Evolutionary conservation across 805 yeast genomes (phyloP), one percentile per base, ranked within the genome.

Genomic region (Metschnikowia kofuensis): DNA sequence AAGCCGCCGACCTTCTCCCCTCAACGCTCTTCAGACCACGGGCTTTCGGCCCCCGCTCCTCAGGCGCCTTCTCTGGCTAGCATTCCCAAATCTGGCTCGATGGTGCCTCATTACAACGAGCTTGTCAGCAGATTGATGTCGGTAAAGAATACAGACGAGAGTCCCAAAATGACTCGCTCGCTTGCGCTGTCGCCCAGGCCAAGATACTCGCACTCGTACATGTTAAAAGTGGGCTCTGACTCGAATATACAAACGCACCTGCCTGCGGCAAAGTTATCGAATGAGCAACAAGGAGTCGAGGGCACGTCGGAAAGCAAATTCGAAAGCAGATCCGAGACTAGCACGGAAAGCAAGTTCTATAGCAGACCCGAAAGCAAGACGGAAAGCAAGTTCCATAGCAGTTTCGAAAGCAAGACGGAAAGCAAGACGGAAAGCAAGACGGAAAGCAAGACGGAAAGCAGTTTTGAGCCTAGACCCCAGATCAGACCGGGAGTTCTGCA

Each of bases 181-280:
- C 40, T 40, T 37, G 27, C 47, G 8, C 44, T 47, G 47, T 47
- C 46, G 7, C 50, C 50, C 21, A 49, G 47, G 14, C 60, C 61
- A 13, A 57, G 57, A 44, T 67, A 62, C 54, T 67, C 70, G n/a
- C 63, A 64, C 49, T 56, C 68, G 4, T 66, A 52, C 53, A 56
- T 51, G 50, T 42, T 57, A 48, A 62, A 60, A 44, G 42, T 40
- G 38, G 45, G 34, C 10, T 7, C 44, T 12, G 47, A 48, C 31
- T 38, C 42, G 14, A 21, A 13, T 7, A 51, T 40, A 26, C 42
- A 38, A 7, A 31, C 38, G 26, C 10, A 29, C 31, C 42, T 49
- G 12, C 51, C 54, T 15, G 40, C 44, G 13, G 40, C 35, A 7
- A 26, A 15, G 31, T 10, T 29, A 10, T 7, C 31, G 31, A 29